Evolutionary conservation across 2,329 filamentous ascomycete species (phyloP).

Genomic region (Nakataea oryzae): DNA sequence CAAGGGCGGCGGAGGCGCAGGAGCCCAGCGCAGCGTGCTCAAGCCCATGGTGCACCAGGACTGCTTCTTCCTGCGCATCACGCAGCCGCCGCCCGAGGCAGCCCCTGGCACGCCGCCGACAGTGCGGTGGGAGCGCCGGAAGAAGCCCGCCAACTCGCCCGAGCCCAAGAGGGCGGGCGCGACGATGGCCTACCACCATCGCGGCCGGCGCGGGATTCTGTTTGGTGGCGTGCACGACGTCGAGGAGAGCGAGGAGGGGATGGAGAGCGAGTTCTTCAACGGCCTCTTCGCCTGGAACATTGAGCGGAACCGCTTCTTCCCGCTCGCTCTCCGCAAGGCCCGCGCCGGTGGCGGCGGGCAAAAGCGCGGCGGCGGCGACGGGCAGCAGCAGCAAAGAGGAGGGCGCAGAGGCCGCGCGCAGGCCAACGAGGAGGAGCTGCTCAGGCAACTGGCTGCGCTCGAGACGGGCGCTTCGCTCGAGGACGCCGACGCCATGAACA

Average conservation of each 20-base stretch:
- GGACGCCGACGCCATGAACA: constrained; percentile 35
- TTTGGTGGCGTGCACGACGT: constrained; percentile 95
- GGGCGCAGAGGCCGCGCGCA: constrained; percentile 64
- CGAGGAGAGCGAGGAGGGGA: constrained; percentile 83
- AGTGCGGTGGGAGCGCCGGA: constrained; percentile 85
- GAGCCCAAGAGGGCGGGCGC: constrained; percentile 75
- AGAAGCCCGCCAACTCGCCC: constrained; percentile 82
- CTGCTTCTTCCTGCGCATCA: constrained; percentile 83
- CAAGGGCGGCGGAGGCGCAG: constrained; percentile 34
- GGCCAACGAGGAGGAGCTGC: constrained; percentile 83
- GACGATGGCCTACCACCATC: constrained; percentile 91
- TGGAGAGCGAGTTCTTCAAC: constrained; percentile 97
- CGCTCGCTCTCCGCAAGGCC: constrained; percentile 64
- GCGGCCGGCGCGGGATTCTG: constrained; percentile 62
- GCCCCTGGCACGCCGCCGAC: constrained; percentile 54
- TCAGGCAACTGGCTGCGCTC: constrained; percentile 77
- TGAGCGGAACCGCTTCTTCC: constrained; percentile 91
- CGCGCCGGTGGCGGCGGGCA: constrained; percentile 35
- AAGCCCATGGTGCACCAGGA: constrained; percentile 90
- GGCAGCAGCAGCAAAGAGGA: constrained; percentile 36
- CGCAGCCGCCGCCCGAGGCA: constrained; percentile 58
- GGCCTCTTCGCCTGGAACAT: constrained; percentile 87
- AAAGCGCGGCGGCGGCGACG: constrained; percentile 13
- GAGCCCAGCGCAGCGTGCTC: constrained; percentile 57
- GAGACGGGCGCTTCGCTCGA: constrained; percentile 62